Evolutionary conservation across 2,329 filamentous ascomycete species (phyloP).

Genomic region (Epichloe brachyelytri): DNA sequence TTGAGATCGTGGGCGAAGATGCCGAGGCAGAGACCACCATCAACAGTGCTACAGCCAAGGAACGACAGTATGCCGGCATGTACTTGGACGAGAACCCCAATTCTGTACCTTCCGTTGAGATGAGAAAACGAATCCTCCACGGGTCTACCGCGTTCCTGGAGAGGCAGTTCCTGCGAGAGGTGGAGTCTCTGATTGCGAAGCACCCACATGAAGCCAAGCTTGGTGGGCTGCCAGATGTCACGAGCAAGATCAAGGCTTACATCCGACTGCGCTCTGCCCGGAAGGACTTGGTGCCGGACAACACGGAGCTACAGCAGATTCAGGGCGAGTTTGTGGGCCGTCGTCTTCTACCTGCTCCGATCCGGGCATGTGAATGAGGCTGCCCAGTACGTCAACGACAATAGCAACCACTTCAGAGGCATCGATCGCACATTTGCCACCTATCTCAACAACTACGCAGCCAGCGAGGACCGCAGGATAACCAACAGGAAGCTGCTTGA

Average conservation of each 20-base stretch:
- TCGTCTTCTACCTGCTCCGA: slow-evolving; percentile 83
- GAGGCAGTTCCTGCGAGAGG: slow-evolving; percentile 62
- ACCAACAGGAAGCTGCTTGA: slow-evolving; percentile 63
- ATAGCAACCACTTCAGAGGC: slow-evolving; percentile 70
- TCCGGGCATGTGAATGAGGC: slow-evolving; percentile 77
- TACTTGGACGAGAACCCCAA: slow-evolving; percentile 66
- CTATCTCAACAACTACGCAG: slow-evolving; percentile 76
- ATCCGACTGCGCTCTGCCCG: slow-evolving; percentile 68
- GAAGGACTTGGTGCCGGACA: slow-evolving; percentile 75
- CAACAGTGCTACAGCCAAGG: slow-evolving; percentile 52
- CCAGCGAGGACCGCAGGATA: slow-evolving; percentile 62
- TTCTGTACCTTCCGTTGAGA: slow-evolving; percentile 47
- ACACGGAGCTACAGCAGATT: slow-evolving; percentile 65
- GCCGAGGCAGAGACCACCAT: slow-evolving; percentile 43
- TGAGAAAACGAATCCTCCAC: slow-evolving; percentile 67
- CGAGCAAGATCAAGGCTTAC: slow-evolving; percentile 87
- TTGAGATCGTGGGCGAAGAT: slow-evolving; percentile 65
- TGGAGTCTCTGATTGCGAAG: slow-evolving; percentile 66
- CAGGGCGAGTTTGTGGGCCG: slow-evolving; percentile 82
- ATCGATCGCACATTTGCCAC: slow-evolving; percentile 82
- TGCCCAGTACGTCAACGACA: slow-evolving; percentile 69
- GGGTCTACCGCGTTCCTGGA: slow-evolving; percentile 75
- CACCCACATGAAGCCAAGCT: slow-evolving; percentile 81
- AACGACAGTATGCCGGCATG: slow-evolving; percentile 61
- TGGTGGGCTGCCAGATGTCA: slow-evolving; percentile 74